phyloP scores from a whole-genome alignment of 2,329 filamentous ascomycete species.

The Bipolaris zeicola region DNA sequence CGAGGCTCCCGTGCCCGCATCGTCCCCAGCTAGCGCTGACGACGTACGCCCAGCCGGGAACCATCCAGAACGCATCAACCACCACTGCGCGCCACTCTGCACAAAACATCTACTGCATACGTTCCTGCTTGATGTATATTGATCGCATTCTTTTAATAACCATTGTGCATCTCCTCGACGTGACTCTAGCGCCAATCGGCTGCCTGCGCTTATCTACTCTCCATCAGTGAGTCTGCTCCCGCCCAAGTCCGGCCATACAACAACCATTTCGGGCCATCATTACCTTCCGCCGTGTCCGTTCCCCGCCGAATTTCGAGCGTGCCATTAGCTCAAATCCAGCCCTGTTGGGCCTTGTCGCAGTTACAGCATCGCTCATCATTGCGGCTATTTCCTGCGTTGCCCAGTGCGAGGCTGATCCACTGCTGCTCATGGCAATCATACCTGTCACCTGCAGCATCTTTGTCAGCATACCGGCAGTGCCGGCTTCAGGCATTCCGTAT shows the following conservation, averaged over 20 bases:
- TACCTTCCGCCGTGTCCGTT: conserved; percentile 31
- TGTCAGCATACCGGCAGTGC: conserved; percentile 26
- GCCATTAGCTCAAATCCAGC: conserved; percentile 18
- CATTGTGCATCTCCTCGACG: not conserved
- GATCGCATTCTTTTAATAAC: not conserved
- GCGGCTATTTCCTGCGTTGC: conserved; percentile 23
- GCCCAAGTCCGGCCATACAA: conserved; percentile 26
- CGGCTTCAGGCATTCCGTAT: conserved; percentile 24
- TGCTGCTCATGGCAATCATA: conserved; percentile 2
- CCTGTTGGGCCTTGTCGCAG: conserved; percentile 2
- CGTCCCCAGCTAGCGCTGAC: conserved; percentile 9
- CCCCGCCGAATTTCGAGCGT: conserved; percentile 20
- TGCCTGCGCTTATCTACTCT: conserved; percentile 1
- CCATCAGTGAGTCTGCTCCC: conserved; percentile 30
- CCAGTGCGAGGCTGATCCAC: conserved; percentile 11
- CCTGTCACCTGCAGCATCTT: not conserved
- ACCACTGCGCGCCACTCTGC: conserved; percentile 15
- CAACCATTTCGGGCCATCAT: conserved; percentile 28
- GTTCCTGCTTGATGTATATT: conserved; percentile 1
- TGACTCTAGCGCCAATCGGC: conserved; percentile 1
- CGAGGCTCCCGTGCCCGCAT: conserved; percentile 8
- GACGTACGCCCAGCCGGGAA: conserved; percentile 15
- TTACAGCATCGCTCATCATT: not conserved
- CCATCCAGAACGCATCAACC: conserved; percentile 12
- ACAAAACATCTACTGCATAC: conserved; percentile 2